These are phyloP conservation scores for Angomonas desouzai DNA, from an alignment of 208 protist genomes.

Conservation along the genomic window DNA sequence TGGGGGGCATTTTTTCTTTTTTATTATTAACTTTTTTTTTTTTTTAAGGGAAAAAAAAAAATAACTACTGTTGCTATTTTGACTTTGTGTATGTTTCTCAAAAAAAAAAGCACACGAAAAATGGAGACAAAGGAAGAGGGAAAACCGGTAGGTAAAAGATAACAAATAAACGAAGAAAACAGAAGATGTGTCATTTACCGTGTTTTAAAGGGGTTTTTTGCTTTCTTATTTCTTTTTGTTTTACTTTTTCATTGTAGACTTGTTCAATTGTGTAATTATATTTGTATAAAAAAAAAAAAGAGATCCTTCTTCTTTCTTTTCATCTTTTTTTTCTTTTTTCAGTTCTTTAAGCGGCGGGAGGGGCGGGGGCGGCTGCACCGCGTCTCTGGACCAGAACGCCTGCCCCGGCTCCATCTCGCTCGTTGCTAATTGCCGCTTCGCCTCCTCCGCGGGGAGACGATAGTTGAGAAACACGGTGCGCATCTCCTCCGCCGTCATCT, in stretches of 20 bases:
- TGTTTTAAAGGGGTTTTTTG: too few relatives aligned
- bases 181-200: too few relatives aligned
- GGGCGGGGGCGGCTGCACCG: not conserved
- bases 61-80: not conserved
- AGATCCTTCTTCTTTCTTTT: slow-evolving; percentile 7
- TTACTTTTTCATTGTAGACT: too few relatives aligned
- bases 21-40: not conserved
- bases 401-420: slow-evolving; percentile 18
- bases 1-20: slow-evolving; percentile 2
- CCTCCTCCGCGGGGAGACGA: slow-evolving; percentile 41
- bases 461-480: slow-evolving; percentile 73
- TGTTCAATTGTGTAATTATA: not conserved
- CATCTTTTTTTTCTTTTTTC: not conserved
- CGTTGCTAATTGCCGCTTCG: slow-evolving; percentile 33
- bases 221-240: too few relatives aligned
- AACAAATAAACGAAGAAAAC: too few relatives aligned
- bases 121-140: too few relatives aligned
- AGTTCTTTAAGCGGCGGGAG: not conserved
- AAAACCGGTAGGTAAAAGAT: too few relatives aligned
- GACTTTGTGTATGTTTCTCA: not conserved
- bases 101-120: too few relatives aligned
- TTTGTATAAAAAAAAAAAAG: not conserved
- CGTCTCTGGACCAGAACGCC: slow-evolving; percentile 25
- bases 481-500: slow-evolving; percentile 82
- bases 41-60: not conserved